Base-by-base conservation (phyloP, 169 alveolate species). In the Plasmodium berghei region DNA sequence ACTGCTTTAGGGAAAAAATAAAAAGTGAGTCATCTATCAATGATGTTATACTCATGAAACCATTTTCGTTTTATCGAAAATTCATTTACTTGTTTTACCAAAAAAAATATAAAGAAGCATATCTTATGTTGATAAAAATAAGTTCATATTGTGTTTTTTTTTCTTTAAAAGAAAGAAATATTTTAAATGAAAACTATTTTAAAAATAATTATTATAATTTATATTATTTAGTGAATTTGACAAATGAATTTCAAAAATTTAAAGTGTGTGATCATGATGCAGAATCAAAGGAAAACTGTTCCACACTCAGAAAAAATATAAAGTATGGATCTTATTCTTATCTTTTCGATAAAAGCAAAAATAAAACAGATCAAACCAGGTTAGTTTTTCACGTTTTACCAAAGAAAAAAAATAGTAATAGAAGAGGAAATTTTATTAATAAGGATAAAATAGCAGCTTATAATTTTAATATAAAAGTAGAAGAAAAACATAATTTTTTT, bases 21-120 rank as follows among this genome's bases (percentile, higher is more conserved):
- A 22, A 49, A 56, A 5, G 40, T 22, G 49, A 40, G 10, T 1
- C n/a, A 46, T 18, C 22, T 16, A 16, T 12, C 0, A 28, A 26
- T 54, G 18, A 63, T 45, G 2, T 45, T 18, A 10, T 56, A 75
- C 28, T 63, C 6, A 42, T 48, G 2, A 61, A 63, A 12, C 89
- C 75, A 5, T 75, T 75, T 63, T 56, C 66, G 9, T 46, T 20
- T 18, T 75, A 75, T 45, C 52, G 64, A 63, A 67, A 75, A 5
- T n/a, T 63, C 12, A 67, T 63, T 8, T 16, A 10, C 14, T 52
- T 75, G 34, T 75, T 63, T 67, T 63, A 75, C 12, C 55, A 56
- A 16, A 40, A 63, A 49, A 75, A 63, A 49, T 75, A 75, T 75
- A 75, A 75, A 75, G 89, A 75, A 22, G 89, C 89, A 18, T 75